Evolutionary conservation across 2,329 filamentous ascomycete genomes (phyloP), one percentile per base, ranked within the genome.

Genomic region (Leptographium radiaticola): DNA sequence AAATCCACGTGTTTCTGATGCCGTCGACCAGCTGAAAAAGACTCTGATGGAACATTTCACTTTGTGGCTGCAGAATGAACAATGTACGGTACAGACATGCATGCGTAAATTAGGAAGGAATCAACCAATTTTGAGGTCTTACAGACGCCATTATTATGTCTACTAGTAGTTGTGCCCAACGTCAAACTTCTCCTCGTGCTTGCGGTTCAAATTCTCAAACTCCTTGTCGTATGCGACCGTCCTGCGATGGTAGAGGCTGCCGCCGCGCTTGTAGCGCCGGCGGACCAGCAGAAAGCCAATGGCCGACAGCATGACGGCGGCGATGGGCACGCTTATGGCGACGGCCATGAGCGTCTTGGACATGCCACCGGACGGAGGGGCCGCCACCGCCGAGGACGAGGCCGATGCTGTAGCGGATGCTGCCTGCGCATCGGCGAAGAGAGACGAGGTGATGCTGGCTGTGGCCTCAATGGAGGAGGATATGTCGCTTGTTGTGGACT

Each of bases 201-300:
- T 61, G 43, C 58, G 62, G 55, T 62, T 57, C 16, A 62, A 57
- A 38, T 55, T 60, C 52, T 60, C 60, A 50, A 59, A 59, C 54
- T 63, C 61, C 54, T 59, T 56, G 44, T 59, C 57, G 51, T 60
- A 60, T 15, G 57, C 55, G 51, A 54, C 31, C 20, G 57, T 57
- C 31, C 51, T 31, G 5, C 57, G 56, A 13, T 44, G 52, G 25
- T 4, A 11, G 30, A 42, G 38, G 4, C 53, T 49, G 7, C 49
- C 43, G 5, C 55, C 52, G 9, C 49, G 40, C 1, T 44, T 48
- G 7, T 25, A 25, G 25, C 58, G 58, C 25, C 54, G 56, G 10
- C 54, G 50, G 46, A 52, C 56, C 51, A 60, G 25, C 51, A 60
- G 31, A 16, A 60, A 31, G 40, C 55, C 56, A 12, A 60, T 54